Base-by-base conservation (phyloP, 345 rosid genomes). In the Rhizophora apiculata region DNA sequence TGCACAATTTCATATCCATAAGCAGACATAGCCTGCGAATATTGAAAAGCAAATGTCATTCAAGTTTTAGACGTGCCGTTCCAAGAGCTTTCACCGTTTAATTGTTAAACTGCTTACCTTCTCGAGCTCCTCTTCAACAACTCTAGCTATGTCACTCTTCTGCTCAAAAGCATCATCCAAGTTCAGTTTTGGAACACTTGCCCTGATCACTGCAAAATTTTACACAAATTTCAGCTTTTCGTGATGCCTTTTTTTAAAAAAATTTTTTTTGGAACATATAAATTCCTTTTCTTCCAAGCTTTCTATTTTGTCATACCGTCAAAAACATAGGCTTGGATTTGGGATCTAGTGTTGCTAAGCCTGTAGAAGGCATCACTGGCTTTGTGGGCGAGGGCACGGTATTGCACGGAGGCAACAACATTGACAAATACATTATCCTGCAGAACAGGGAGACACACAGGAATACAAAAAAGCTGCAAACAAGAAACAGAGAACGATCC, bases 241-340 rank as follows among this genome's bases (percentile, higher is more conserved):
- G 13, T 39, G 0, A 13, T 39, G 16, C 48, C 3, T 11, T 13
- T 13, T 43, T 13, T 34, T 34, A 24, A 24, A 24, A 24, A 24
- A 24, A 24, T 7, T 6, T 34, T 6, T 8, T 7, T 0, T 1
- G 37, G 37, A 34, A 34, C 8, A 34, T 34, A 34, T 8, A 15
- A 3, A 43, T 13, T 18, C 46, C 13, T 39, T 39, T 39, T 39
- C 15, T 39, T 3, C 46, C 15, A 55, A 22, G 29, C 59, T n/a
- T 55, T 55, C 24, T n/a, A 2, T 1, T 55, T 8, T 21, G 15
- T 48, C 59, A 39, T 64, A 74, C 78, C 78, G 27, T 74, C 78
- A 56, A 63, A 74, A 62, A 68, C 78, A 63, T 68, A 68, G 8
- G 78, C 68, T 63, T 74, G 78, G 63, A 68, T 74, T 34, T 74